Conservation (phyloP, 768 basidiomycete genomes). For the Gelatoporia subvermispora region DNA sequence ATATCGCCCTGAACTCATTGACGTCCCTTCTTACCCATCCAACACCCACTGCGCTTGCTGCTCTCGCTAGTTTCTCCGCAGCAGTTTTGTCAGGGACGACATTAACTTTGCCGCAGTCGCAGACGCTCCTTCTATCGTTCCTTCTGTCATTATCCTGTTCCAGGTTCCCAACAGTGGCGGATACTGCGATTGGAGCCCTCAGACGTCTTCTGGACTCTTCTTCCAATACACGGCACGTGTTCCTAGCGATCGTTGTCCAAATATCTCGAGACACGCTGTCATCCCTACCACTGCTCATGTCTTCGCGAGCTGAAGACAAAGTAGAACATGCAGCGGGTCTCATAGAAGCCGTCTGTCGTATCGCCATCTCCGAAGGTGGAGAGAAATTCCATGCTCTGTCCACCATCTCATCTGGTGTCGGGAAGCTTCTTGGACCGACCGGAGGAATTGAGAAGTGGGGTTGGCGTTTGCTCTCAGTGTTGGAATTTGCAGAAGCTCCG, state of each 20-base stretch:
- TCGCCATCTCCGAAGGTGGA: constrained; percentile 26
- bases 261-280: constrained; percentile 62
- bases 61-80: constrained; percentile 52
- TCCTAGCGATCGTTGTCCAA: constrained; percentile 55
- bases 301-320: constrained; percentile 67
- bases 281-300: constrained; percentile 67
- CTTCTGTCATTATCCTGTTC: constrained; percentile 71
- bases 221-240: constrained; percentile 38
- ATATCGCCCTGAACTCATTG: constrained; percentile 76
- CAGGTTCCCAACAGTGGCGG: constrained; percentile 46
- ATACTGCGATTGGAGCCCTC: constrained; percentile 43
- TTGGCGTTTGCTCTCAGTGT: constrained; percentile 75
- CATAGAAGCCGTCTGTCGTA: constrained; percentile 64
- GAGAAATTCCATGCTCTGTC: constrained; percentile 18
- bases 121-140: constrained; percentile 63
- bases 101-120: constrained; percentile 62
- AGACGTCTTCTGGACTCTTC: constrained; percentile 36
- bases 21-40: constrained; percentile 69
- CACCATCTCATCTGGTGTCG: constrained; percentile 48
- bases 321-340: constrained; percentile 64
- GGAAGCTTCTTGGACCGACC: constrained; percentile 67
- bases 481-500: constrained; percentile 64
- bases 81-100: constrained; percentile 49
- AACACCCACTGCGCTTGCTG: constrained; percentile 56
- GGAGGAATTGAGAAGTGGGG: constrained; percentile 93